phyloP scores from a whole-genome alignment of 2,329 filamentous ascomycete species.

The Aspergillus brasiliensis region DNA sequence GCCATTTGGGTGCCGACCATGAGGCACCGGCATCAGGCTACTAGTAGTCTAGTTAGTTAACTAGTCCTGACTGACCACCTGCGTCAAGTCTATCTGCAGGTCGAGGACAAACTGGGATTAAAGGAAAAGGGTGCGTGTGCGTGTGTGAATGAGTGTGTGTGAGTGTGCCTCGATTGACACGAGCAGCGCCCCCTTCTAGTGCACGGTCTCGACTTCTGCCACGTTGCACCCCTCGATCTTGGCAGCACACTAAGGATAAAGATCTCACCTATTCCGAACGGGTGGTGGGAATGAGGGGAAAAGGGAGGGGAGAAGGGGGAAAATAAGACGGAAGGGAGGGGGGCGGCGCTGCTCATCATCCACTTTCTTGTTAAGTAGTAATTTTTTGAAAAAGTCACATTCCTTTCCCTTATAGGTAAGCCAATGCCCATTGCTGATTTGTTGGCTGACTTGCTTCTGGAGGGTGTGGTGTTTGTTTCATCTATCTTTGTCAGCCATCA shows the following conservation, averaged over 20 bases:
- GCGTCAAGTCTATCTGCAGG: slow-evolving; percentile 12
- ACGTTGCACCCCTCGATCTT: slow-evolving; percentile 30
- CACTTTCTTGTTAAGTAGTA: neutral
- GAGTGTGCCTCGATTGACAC: slow-evolving; percentile 1
- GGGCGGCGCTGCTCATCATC: neutral
- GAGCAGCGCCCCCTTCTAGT: slow-evolving; percentile 3
- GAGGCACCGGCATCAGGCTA: neutral
- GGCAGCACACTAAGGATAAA: slow-evolving; percentile 30
- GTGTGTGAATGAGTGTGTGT: no score
- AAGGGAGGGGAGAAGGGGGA: no score
- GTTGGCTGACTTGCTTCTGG: neutral
- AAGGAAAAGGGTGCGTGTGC: neutral
- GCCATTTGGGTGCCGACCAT: neutral
- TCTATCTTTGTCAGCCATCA: slow-evolving; percentile 1
- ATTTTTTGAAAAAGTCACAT: neutral
- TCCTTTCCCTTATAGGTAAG: neutral
- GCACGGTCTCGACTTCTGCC: slow-evolving; percentile 25
- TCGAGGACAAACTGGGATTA: neutral
- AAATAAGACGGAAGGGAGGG: neutral
- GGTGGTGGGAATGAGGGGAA: slow-evolving; percentile 9
- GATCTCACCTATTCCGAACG: slow-evolving; percentile 25
- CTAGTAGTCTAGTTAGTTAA: no score
- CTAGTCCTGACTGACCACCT: slow-evolving; percentile 17
- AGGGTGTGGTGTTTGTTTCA: neutral
- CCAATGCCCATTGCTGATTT: neutral